Evolutionary conservation across 2,329 filamentous ascomycete species (phyloP), one percentile per base, ranked within the genome.

Genomic region (Cytospora piceae): DNA sequence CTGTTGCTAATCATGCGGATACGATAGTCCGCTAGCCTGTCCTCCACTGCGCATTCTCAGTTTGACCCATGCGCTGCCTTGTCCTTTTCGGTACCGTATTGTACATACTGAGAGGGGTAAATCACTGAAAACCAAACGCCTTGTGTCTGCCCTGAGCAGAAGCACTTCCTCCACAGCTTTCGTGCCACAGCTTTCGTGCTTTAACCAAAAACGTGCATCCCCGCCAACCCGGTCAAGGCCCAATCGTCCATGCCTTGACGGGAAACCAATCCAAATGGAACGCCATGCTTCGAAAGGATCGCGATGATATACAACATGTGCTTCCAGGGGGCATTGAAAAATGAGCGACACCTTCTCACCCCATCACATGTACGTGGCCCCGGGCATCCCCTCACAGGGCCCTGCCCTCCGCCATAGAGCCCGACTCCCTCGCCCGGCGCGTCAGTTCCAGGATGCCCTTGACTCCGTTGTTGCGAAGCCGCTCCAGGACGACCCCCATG

Each of bases 401-500:
- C 15, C 63, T 39, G 11, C 57, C 57, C 63, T 65, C 63, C 15
- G 57, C 63, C 1, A 65, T 51, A 24, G 46, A 12, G 29, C 62
- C 72, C 55, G 68, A 70, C 56, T 80, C 78, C 64, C 76, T 76
- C 42, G 80, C 76, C 62, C 76, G 75, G 63, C 84, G 80, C 69
- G 85, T 77, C 58, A 84, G 80, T 74, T 88, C 85, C 39, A 88
- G 75, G 34, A 87, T 84, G 49, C 83, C 83, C 63, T 87, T 83
- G 64, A 87, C 81, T 34, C 85, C 83, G 51, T 82, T 85, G 74
- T 85, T 84, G 57, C 85, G 82, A 61, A 88, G 78, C 57, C 91
- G 82, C 76, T 93, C 90, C 27, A 95, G 82, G 11, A 95, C 91
- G 46, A 94, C 86, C 64, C 86, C 88, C 92, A 95, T 94, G 58